Evolutionary conservation across 495 filamentous ascomycete species (phyloP), one percentile per base, ranked within the genome.

Genomic region (Friedmanniomyces simplex): DNA sequence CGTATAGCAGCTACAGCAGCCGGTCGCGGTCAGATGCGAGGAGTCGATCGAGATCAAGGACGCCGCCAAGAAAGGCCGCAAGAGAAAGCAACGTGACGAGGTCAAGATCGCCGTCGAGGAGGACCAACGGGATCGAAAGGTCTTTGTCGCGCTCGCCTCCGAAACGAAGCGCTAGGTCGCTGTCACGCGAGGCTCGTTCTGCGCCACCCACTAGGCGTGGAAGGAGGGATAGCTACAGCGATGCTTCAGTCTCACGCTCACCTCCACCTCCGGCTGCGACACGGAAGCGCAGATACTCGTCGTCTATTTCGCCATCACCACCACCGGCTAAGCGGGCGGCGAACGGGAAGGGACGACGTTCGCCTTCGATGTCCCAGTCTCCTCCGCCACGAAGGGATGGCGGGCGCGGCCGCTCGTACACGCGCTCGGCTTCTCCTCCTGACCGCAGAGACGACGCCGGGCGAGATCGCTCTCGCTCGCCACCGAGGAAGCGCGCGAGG

Each of bases 1-100:
- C 57, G 10, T 73, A 71, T 42, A 67, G 63, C 28, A 68, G 66
- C 22, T 67, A 63, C 50, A 64, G 59, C 1, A 66, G 66, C 16
- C 54, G 64, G 4, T 58, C 54, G 25, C 54, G 64, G 6, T 58
- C 54, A 13, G 61, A 52, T 8, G 59, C 61, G 16, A 24, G 51
- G 14, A 54, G 51, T 7, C 52, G 47, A 32, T 57, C 59, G 14
- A 42, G 57, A 28, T 66, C 59, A 16, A 46, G 52, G 8, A 50
- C 60, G 1, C 60, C 57, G 24, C 50, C 57, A 16, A 1, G 55
- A 34, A 68, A 43, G 80, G 84, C 6, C 82, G 73, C 14, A 83
- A 72, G 1, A 75, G 85, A 71, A 78, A 85, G 46, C 50, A 58
- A 39, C n/a, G 12, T 39, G 26, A 43, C 39, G 1, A 30, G 36